A percentile compares a stretch with the other conserved stretches of the same genome.
Conservation (phyloP, 208 protist genomes). For the Leishmania major region DNA sequence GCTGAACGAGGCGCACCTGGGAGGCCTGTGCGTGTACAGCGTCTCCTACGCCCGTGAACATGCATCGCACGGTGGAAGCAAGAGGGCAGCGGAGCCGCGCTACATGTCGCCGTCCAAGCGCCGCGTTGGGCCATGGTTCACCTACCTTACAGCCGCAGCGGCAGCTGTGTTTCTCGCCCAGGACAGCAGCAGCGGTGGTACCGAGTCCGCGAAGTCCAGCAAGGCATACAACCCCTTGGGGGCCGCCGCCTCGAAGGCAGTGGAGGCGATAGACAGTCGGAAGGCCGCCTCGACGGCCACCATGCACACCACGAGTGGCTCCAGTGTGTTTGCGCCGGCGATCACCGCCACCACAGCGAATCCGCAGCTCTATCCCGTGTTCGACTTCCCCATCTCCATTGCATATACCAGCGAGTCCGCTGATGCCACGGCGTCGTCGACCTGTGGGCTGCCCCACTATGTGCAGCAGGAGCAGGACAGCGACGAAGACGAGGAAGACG, state of each 20-base stretch:
- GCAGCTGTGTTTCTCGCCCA: slow-evolving; percentile 18
- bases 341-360: slow-evolving; percentile 57
- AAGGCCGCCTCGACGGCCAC: neutral
- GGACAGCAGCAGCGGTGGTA: slow-evolving; percentile 21
- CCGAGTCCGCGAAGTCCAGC: neutral
- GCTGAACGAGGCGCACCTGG: slow-evolving; percentile 60
- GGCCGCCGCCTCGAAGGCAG: slow-evolving; percentile 19
- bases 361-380: slow-evolving; percentile 46
- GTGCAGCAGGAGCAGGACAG: slow-evolving; percentile 18
- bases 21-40: slow-evolving; percentile 61
- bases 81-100: slow-evolving; percentile 12
- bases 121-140: slow-evolving; percentile 72
- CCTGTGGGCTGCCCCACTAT: slow-evolving; percentile 21
- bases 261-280: slow-evolving; percentile 6
- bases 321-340: slow-evolving; percentile 39
- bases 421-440: neutral
- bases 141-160: slow-evolving; percentile 47
- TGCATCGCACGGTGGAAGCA: slow-evolving; percentile 28
- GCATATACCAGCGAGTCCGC: slow-evolving; percentile 7
- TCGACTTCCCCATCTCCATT: slow-evolving; percentile 33
- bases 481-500: slow-evolving; percentile 17
- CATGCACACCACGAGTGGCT: slow-evolving; percentile 42
- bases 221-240: slow-evolving; percentile 15
- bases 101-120: slow-evolving; percentile 29
- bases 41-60: slow-evolving; percentile 48